phyloP scores from a whole-genome alignment of 2,329 filamentous ascomycete species.

The Mollisiaceae sp. region DNA sequence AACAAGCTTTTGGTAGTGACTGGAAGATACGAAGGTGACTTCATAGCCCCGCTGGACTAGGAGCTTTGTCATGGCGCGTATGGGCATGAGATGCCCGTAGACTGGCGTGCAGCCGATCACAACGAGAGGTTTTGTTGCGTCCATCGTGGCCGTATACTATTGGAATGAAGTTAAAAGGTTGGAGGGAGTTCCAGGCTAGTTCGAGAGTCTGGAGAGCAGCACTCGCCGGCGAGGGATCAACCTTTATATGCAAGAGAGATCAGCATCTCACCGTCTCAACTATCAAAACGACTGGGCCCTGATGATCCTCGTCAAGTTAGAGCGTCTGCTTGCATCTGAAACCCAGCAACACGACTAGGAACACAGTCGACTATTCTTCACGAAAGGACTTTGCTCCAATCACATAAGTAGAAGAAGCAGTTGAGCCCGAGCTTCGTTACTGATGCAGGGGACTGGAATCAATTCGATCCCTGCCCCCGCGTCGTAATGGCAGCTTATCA shows the following conservation, averaged over 20 bases:
- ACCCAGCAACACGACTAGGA: neutral
- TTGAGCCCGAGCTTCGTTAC: no score
- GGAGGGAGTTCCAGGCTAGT: neutral
- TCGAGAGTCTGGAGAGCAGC: neutral
- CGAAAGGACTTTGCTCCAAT: neutral
- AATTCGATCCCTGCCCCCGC: no score
- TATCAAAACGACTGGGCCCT: neutral
- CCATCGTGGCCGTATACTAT: conserved; percentile 11
- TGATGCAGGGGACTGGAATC: no score
- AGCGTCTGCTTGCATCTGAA: neutral
- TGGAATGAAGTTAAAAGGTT: neutral
- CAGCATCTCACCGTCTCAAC: neutral
- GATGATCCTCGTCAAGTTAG: neutral
- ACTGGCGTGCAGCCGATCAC: conserved; percentile 26
- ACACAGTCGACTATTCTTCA: neutral
- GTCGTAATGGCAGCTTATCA: no score
- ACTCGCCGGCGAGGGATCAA: neutral
- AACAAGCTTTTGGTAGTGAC: conserved; percentile 44
- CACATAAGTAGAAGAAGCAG: neutral
- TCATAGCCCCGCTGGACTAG: conserved; percentile 47
- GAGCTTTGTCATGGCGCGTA: conserved; percentile 28
- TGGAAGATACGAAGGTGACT: conserved; percentile 49
- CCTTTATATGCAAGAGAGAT: neutral
- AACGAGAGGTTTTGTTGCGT: conserved; percentile 26
- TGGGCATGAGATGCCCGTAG: conserved; percentile 31